These are phyloP conservation scores for Potentilla sterilis DNA, from an alignment of 306 rosid genomes.

Conservation along the genomic window DNA sequence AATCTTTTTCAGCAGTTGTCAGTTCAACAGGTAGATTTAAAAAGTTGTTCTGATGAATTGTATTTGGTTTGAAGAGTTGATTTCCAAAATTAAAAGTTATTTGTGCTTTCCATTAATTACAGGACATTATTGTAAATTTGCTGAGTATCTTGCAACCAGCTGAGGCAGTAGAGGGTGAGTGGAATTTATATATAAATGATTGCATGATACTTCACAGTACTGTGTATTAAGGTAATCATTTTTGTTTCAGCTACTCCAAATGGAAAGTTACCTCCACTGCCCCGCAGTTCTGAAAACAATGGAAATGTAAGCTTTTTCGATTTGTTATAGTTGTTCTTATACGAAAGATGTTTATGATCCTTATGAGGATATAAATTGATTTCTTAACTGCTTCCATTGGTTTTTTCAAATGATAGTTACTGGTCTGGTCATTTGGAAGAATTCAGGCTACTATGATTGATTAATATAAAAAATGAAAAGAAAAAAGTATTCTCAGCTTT, in stretches of 20 bases:
- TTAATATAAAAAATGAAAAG: neutral
- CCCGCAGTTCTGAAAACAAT: constrained; percentile 76
- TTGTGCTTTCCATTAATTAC: constrained; percentile 33
- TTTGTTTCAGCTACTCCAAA: constrained; percentile 69
- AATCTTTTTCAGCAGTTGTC: constrained; percentile 89
- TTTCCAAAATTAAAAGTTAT: constrained; percentile 20
- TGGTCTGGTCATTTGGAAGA: neutral
- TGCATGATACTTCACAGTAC: constrained; percentile 18
- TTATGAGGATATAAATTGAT: neutral
- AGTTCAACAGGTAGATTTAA: constrained; percentile 77
- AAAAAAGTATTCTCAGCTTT: neutral
- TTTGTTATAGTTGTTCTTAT: neutral
- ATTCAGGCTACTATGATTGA: neutral
- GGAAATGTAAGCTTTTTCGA: constrained; percentile 64
- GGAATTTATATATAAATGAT: constrained; percentile 6
- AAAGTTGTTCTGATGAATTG: constrained; percentile 12
- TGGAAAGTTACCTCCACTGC: constrained; percentile 85
- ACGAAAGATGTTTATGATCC: neutral
- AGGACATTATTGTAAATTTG: constrained; percentile 84
- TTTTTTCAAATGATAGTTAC: neutral
- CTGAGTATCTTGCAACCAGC: constrained; percentile 67
- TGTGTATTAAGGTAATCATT: constrained; percentile 22
- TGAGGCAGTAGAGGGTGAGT: constrained; percentile 80
- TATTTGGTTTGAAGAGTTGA: constrained; percentile 11
- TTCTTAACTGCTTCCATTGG: neutral